Percentiles rank a stretch among this genome's conserved stretches.
phyloP scores from a whole-genome alignment of 257 asterid species.

The Thymus quinquecostatus region DNA sequence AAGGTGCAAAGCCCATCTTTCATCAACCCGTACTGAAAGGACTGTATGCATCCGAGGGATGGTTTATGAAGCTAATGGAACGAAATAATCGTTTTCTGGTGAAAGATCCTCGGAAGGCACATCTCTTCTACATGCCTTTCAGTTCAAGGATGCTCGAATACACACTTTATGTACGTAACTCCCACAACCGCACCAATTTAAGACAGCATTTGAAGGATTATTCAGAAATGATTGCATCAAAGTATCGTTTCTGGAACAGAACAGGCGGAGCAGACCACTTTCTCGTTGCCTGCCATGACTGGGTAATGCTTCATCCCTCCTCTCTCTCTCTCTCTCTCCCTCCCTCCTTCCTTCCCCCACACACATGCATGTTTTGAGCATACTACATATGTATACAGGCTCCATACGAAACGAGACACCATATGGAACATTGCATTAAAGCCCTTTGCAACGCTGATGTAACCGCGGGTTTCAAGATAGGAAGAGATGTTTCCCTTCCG shows the following conservation, averaged over 20 bases:
- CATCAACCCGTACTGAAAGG: conserved; percentile 85
- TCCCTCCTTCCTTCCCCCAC: neutral
- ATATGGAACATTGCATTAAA: conserved; percentile 84
- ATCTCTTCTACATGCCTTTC: conserved; percentile 89
- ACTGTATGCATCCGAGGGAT: conserved; percentile 89
- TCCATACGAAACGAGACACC: conserved; percentile 81
- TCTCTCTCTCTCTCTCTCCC: conserved; percentile 12
- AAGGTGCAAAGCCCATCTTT: conserved; percentile 85
- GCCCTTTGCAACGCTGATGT: conserved; percentile 94
- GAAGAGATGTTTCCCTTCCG: conserved; percentile 80
- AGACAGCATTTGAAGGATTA: conserved; percentile 71
- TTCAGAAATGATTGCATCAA: conserved; percentile 74
- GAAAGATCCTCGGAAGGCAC: conserved; percentile 80
- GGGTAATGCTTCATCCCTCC: conserved; percentile 56
- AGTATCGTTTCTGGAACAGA: conserved; percentile 87
- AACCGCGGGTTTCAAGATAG: conserved; percentile 77
- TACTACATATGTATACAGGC: conserved; percentile 48
- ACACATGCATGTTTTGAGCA: neutral
- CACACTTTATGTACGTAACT: conserved; percentile 68
- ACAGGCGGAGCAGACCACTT: conserved; percentile 94
- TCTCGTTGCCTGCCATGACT: conserved; percentile 95
- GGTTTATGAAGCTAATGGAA: conserved; percentile 98
- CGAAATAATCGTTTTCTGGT: conserved; percentile 65
- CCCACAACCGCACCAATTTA: conserved; percentile 75
- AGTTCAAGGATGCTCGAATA: conserved; percentile 74